A percentile compares a stretch with the other conserved stretches of the same genome.
Conservation (phyloP, 768 basidiomycete species). For the Boletus fagicola region DNA sequence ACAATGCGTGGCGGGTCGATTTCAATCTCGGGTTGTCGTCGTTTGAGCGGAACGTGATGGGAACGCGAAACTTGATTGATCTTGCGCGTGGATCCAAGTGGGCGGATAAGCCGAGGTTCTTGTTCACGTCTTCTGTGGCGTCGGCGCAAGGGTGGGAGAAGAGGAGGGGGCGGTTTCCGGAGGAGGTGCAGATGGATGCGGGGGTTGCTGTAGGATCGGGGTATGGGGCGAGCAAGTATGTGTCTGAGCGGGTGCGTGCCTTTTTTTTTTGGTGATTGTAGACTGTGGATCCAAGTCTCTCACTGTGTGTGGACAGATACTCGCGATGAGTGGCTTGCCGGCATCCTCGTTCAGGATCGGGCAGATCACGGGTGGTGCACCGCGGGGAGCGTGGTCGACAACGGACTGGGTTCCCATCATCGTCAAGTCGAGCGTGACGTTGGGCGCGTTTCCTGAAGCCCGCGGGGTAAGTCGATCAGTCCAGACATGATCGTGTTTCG, state of each 20-base stretch:
- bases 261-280: neutral
- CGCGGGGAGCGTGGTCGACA: constrained; percentile 38
- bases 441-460: constrained; percentile 33
- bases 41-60: constrained; percentile 49
- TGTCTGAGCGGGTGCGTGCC: constrained; percentile 19
- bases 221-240: constrained; percentile 37
- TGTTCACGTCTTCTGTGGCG: constrained; percentile 42
- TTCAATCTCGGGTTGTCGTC: constrained; percentile 50
- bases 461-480: constrained; percentile 24
- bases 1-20: constrained; percentile 50
- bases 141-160: constrained; percentile 24
- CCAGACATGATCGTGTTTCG: neutral
- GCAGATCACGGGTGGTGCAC: constrained; percentile 34
- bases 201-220: constrained; percentile 34
- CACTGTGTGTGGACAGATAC: constrained; percentile 13
- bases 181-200: constrained; percentile 30
- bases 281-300: neutral
- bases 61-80: constrained; percentile 32
- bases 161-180: constrained; percentile 28
- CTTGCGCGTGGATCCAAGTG: constrained; percentile 30
- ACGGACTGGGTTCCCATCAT: constrained; percentile 39
- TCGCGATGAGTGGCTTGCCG: constrained; percentile 32
- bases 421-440: constrained; percentile 33
- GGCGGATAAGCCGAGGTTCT: constrained; percentile 30
- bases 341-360: constrained; percentile 37